Evolutionary conservation across 2,329 filamentous ascomycete genomes (phyloP).

Genomic region (Arthrinium phaeospermum): DNA sequence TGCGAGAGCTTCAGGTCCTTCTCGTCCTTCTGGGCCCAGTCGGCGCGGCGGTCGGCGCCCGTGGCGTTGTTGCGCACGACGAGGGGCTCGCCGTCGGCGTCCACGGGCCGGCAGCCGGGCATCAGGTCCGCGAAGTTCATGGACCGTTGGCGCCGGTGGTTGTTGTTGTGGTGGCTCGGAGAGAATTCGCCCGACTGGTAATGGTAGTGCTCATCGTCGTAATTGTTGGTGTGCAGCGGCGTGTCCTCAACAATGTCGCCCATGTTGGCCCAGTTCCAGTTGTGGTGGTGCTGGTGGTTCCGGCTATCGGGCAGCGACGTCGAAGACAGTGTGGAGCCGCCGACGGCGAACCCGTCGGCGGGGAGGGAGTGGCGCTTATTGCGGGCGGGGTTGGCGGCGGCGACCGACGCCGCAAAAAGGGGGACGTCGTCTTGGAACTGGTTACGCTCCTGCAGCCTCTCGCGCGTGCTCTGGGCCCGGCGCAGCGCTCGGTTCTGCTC

Average conservation of each 20-base stretch:
- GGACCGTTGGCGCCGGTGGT: not conserved
- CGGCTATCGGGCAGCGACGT: constrained; percentile 17
- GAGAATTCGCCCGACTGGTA: not conserved
- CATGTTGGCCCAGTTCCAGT: constrained; percentile 23
- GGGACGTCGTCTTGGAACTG: constrained; percentile 47
- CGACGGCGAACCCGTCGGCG: constrained; percentile 34
- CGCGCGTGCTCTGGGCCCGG: constrained; percentile 46
- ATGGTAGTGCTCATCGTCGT: not conserved
- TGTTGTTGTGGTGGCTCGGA: not conserved
- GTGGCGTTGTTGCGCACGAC: not conserved
- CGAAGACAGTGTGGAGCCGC: constrained; percentile 43
- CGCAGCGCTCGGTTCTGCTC: constrained; percentile 44
- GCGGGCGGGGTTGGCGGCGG: constrained; percentile 30
- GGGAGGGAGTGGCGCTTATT: constrained; percentile 17
- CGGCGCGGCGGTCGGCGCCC: constrained; percentile 39
- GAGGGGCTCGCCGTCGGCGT: not conserved
- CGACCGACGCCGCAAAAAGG: constrained; percentile 39
- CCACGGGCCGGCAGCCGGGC: not conserved
- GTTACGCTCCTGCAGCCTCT: constrained; percentile 46
- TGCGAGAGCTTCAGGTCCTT: constrained; percentile 22
- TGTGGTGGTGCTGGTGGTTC: not conserved
- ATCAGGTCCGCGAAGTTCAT: not conserved
- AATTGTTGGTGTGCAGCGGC: not conserved
- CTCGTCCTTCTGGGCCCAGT: constrained; percentile 67
- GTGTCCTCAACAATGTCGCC: constrained; percentile 6